Evolutionary conservation across 1,284 basidiomycete genomes (phyloP).

Genomic region (Moesziomyces sp.): DNA sequence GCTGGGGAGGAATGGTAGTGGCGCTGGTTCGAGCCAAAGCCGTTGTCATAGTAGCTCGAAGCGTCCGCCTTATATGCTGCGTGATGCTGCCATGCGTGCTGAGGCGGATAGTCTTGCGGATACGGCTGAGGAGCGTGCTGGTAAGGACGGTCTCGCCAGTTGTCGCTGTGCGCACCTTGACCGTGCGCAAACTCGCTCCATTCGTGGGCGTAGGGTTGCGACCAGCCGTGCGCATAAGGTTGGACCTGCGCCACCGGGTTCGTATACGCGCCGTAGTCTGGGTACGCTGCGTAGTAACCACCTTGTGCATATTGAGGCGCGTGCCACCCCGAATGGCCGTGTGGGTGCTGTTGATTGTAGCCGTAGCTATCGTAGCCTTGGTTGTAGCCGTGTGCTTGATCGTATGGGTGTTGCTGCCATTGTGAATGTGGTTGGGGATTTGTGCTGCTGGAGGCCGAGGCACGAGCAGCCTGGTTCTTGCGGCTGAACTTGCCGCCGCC

Average conservation of each 20-base stretch:
- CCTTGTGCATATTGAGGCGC: background rate
- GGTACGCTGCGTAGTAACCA: background rate
- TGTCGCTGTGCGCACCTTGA: background rate
- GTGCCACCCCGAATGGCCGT: background rate
- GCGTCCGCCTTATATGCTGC: constrained; percentile 8
- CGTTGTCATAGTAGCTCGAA: background rate
- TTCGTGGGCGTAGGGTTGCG: background rate
- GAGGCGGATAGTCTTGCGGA: constrained; percentile 1
- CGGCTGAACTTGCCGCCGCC: background rate
- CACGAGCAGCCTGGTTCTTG: background rate
- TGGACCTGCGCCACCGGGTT: background rate
- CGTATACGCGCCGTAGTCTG: background rate
- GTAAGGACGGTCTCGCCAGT: background rate
- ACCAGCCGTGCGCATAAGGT: background rate
- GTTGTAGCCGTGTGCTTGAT: background rate
- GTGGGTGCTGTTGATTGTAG: background rate
- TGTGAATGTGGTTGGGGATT: background rate
- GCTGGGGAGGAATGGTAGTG: background rate
- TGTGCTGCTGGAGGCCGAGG: background rate
- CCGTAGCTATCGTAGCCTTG: background rate
- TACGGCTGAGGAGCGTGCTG: constrained; percentile 1
- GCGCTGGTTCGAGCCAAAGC: background rate
- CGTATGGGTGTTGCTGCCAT: background rate
- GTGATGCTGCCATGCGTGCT: background rate
- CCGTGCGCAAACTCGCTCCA: background rate